A percentile compares a stretch with the other conserved stretches of the same genome.
These are phyloP conservation scores for Selenicereus undatus DNA, from an alignment of 148 eudicot genomes.

Conservation along the genomic window DNA sequence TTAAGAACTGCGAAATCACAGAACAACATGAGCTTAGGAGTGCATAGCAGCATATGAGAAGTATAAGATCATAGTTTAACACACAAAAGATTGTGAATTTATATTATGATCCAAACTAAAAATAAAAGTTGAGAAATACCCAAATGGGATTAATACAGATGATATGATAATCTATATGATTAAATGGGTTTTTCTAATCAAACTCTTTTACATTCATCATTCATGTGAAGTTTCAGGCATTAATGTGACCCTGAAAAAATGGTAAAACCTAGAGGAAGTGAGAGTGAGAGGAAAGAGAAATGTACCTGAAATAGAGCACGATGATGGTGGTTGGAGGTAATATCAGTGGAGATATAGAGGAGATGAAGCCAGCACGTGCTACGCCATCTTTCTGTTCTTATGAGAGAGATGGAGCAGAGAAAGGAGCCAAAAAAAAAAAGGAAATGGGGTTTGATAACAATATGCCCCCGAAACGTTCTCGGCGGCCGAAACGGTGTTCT, in stretches of 20 bases:
- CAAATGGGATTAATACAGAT: not conserved
- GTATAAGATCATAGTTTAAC: not conserved
- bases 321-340: not conserved
- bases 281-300: not conserved
- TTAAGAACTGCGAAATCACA: not conserved
- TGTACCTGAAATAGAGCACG: not conserved
- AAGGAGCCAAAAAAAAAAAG: not conserved
- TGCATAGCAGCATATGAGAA: not conserved
- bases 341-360: not conserved
- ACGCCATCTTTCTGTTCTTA: not conserved
- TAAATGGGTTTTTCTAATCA: not conserved
- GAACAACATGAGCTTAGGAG: not conserved
- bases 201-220: not conserved
- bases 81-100: not conserved
- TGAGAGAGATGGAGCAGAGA: not conserved
- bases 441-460: too few relatives aligned
- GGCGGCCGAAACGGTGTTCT: not conserved
- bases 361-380: not conserved
- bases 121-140: not conserved
- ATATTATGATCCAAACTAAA: not conserved
- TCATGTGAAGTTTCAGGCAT: not conserved
- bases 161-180: not conserved
- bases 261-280: not conserved
- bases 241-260: not conserved
- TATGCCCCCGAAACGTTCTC: not conserved